Percentiles rank a stretch among this genome's conserved stretches.
Evolutionary conservation across 2,329 filamentous ascomycete genomes (phyloP).

Genomic region (Cercospora citrullina): DNA sequence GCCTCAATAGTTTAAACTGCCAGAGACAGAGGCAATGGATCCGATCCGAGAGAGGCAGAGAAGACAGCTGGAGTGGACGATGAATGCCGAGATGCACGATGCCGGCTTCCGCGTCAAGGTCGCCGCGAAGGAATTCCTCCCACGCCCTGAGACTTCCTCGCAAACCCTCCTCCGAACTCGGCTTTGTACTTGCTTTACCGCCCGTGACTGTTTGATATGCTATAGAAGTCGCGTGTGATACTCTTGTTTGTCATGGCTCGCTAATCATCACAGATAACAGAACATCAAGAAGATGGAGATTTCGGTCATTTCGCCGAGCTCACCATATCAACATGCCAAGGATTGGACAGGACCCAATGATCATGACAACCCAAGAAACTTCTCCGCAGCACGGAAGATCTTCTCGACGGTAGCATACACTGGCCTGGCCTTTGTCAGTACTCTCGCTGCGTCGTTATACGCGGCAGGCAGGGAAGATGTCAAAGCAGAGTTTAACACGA

Average conservation of each 20-base stretch:
- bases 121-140: constrained; percentile 5
- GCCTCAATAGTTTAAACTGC: background rate
- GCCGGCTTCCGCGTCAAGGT: background rate
- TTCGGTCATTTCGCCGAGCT: background rate
- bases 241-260: background rate
- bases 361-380: constrained; percentile 37
- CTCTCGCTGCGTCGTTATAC: constrained; percentile 37
- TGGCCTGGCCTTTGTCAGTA: constrained; percentile 36
- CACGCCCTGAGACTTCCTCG: constrained; percentile 10
- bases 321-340: constrained; percentile 22
- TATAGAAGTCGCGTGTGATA: background rate
- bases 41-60: background rate
- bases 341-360: constrained; percentile 36
- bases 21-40: background rate
- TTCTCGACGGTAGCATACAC: constrained; percentile 33
- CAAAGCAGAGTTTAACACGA: constrained; percentile 30
- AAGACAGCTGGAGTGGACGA: background rate
- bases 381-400: constrained; percentile 28
- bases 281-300: background rate
- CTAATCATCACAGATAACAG: background rate
- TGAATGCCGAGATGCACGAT: background rate
- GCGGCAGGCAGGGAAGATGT: constrained; percentile 33
- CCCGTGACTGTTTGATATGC: background rate
- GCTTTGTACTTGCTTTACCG: constrained; percentile 2
- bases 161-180: constrained; percentile 2